Percentiles rank a stretch among this genome's conserved stretches.
These are phyloP conservation scores for Lasiosphaeria hispida DNA, from an alignment of 495 filamentous ascomycete genomes.

Conservation along the genomic window DNA sequence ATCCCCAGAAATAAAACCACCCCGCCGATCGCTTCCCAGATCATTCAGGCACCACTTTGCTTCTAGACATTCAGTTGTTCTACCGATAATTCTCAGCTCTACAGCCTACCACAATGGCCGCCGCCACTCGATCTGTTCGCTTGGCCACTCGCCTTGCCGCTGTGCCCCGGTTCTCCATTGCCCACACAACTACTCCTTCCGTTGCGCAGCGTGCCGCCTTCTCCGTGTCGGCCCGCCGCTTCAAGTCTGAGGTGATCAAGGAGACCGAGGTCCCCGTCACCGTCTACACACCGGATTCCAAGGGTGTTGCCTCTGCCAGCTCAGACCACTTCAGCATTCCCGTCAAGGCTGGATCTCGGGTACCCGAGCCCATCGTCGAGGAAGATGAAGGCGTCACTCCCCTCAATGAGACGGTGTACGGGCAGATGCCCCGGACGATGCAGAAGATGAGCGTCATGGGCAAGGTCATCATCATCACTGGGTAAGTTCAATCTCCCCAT, in stretches of 20 bases:
- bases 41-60: background rate
- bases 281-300: constrained; percentile 44
- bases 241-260: constrained; percentile 47
- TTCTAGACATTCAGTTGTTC: constrained; percentile 5
- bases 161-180: constrained; percentile 31
- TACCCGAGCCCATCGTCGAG: constrained; percentile 29
- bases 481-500: constrained; percentile 46
- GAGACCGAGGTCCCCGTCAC: constrained; percentile 51
- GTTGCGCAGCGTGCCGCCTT: constrained; percentile 36
- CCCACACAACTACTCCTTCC: constrained; percentile 12
- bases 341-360: constrained; percentile 56
- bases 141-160: constrained; percentile 33
- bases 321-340: constrained; percentile 75
- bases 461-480: constrained; percentile 70
- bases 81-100: background rate
- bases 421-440: constrained; percentile 55
- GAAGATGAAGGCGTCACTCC: constrained; percentile 38
- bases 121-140: constrained; percentile 35
- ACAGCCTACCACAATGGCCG: constrained; percentile 39
- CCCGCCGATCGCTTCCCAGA: background rate
- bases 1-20: background rate
- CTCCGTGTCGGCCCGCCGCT: constrained; percentile 34
- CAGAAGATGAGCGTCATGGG: constrained; percentile 62
- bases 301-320: constrained; percentile 42
- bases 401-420: constrained; percentile 43